A percentile compares a stretch with the other conserved stretches of the same genome.
Evolutionary conservation across 768 basidiomycete genomes (phyloP).

Genomic region (Butyriboletus loyo): DNA sequence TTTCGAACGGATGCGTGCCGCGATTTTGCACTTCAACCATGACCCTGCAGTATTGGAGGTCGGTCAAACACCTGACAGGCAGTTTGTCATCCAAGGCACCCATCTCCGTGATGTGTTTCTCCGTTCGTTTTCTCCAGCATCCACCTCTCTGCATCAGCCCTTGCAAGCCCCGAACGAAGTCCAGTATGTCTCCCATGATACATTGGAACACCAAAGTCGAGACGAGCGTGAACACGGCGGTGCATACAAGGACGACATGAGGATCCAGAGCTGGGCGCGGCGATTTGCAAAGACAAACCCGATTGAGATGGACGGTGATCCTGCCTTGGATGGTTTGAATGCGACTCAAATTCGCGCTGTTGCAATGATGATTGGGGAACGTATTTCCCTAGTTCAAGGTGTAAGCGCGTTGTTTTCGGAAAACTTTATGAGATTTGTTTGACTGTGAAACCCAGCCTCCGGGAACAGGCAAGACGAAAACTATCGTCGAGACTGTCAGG

Average conservation of each 20-base stretch:
- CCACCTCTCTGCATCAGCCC: constrained; percentile 23
- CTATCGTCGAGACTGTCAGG: constrained; percentile 81
- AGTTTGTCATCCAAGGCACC: constrained; percentile 67
- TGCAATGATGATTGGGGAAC: constrained; percentile 81
- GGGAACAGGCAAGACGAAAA: constrained; percentile 91
- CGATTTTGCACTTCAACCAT: constrained; percentile 54
- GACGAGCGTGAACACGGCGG: constrained; percentile 34
- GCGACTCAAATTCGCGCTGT: constrained; percentile 76
- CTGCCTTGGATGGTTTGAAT: constrained; percentile 62
- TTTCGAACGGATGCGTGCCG: constrained; percentile 65
- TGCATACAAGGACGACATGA: constrained; percentile 66
- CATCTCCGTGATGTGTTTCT: constrained; percentile 69
- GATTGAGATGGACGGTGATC: constrained; percentile 74
- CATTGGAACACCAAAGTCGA: constrained; percentile 36
- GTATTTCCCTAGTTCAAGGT: constrained; percentile 81
- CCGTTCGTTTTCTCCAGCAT: constrained; percentile 44
- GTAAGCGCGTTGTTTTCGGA: constrained; percentile 40
- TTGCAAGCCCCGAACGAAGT: constrained; percentile 41
- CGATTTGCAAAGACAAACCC: constrained; percentile 62
- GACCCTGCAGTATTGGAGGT: constrained; percentile 48
- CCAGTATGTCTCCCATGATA: constrained; percentile 36
- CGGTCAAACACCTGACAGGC: constrained; percentile 32
- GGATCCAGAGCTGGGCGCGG: constrained; percentile 78
- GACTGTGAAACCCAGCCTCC: constrained; percentile 56
- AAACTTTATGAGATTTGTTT: not conserved